Evolutionary conservation across 805 yeast species (phyloP), one percentile per base, ranked within the genome.

Genomic region (Kodamaea sagamina): DNA sequence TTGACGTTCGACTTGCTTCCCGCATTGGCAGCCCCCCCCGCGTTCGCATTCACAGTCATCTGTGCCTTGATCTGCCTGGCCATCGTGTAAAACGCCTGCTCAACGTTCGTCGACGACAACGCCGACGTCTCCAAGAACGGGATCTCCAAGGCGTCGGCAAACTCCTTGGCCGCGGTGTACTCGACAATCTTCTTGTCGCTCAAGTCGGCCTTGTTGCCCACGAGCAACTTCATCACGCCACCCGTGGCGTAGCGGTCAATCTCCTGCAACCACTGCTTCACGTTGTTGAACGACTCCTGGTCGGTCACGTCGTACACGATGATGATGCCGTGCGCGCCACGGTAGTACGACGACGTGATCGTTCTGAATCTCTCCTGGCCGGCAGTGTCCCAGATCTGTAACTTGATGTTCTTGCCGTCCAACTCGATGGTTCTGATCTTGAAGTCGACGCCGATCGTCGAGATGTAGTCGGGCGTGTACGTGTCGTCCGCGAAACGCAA

Each of bases 381-480:
- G 9, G 98, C 99, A 44, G 99, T 93, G 65, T 93, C 99, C 99
- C 99, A 93, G 62, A 93, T 92, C 73, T 93, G 99, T 62, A 93
- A 79, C 72, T 93, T 93, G 64, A 93, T 93, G 42, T 96, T 88
- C 75, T 93, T 93, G 52, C 98, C 98, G 57, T 93, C 97, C 48
- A 93, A 76, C 63, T 93, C 98, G 43, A 86, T 85, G 39, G 93
- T 86, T 72, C 89, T 82, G 63, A 86, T 86, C 63, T 81, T 81
- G 76, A 93, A 93, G 66, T 93, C 99, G 42, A 93, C 98, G 45
- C 99, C 99, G 63, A 93, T 93, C 36, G 99, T 93, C 44, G 97
- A 88, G 60, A 93, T 90, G 71, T 92, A 93, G 58, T 93, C 96
- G 58, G 90, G 95, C 35, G 97, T 89, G 73, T 89, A 92, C 36